Conservation (phyloP, 257 asterid species). For the Handroanthus guayacan region DNA sequence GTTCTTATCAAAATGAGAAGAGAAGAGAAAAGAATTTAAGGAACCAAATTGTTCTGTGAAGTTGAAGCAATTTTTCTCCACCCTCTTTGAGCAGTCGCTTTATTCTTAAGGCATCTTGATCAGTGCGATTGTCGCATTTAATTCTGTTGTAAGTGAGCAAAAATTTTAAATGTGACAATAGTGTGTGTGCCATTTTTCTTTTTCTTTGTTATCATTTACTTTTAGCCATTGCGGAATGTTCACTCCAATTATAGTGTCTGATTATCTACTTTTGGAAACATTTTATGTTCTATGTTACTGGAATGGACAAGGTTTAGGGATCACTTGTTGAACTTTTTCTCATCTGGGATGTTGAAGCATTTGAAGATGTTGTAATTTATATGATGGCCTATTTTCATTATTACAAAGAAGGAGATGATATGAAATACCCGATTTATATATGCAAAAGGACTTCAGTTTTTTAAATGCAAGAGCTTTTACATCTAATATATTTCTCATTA, state of each 20-base stretch:
- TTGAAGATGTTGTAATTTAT: constrained; percentile 5
- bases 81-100: constrained; percentile 19
- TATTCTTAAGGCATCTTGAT: constrained; percentile 23
- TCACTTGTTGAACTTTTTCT: constrained; percentile 13
- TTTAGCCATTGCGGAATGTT: not conserved
- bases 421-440: constrained; percentile 9
- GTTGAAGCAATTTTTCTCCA: not conserved
- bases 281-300: constrained; percentile 2
- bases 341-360: not conserved
- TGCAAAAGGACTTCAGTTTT: not conserved
- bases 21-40: not conserved
- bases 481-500: not conserved
- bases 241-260: not conserved
- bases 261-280: not conserved
- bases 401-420: constrained; percentile 3
- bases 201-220: not conserved
- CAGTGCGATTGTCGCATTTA: not conserved
- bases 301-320: not conserved
- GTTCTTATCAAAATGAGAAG: not conserved
- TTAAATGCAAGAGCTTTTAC: not conserved
- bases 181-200: not conserved
- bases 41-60: not conserved
- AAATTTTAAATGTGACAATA: not conserved
- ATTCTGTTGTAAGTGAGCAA: not conserved
- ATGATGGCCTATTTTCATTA: constrained; percentile 16